Evolutionary conservation across 257 asterid genomes (phyloP), one percentile per base, ranked within the genome.

Genomic region (Solanum appendiculatum): DNA sequence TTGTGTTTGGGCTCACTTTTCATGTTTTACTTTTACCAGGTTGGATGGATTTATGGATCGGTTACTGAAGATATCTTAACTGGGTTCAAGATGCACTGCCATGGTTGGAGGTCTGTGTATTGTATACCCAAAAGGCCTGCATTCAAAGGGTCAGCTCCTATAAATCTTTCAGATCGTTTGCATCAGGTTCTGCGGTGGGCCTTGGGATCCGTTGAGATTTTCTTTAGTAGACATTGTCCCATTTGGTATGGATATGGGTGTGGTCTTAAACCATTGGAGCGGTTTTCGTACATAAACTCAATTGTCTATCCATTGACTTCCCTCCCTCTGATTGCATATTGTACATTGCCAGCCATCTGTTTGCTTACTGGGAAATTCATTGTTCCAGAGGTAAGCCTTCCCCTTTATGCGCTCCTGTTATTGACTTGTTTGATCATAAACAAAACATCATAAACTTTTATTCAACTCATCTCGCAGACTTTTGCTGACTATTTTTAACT

Each of bases 161-260:
- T 90, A 63, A 90, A 90, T 86, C 92, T 90, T 88, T 88, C 92
- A 4, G 92, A 90, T 84, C 92, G 89, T 77, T 36, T 90, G 84
- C 88, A 90, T 86, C 92, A 88, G 86, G 90, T 90, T 82, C 92
- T 90, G 46, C 90, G 92, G 51, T 90, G 92, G 92, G 92, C 92
- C 39, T 69, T 90, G 85, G 90, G 92, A 86, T 90, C 92, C 1
- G 92, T 90, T 73, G 92, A 90, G 56, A 90, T 90, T 83, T 85
- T 88, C 82, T 86, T 90, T 68, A 90, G 92, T 83, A 86, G 75
- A 82, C 92, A 90, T 84, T 90, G 92, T 58, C 92, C 92, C 69
- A 90, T 86, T 84, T 90, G 92, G 92, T 90, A 90, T 78, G 92
- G 92, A 51, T 90, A 90, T 36, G 88, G 89, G 40, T 88, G 92